Percentiles rank a stretch among this genome's conserved stretches.
Conservation (phyloP, 371 early-diverging fungal genomes). For the Mucor mucedo region DNA sequence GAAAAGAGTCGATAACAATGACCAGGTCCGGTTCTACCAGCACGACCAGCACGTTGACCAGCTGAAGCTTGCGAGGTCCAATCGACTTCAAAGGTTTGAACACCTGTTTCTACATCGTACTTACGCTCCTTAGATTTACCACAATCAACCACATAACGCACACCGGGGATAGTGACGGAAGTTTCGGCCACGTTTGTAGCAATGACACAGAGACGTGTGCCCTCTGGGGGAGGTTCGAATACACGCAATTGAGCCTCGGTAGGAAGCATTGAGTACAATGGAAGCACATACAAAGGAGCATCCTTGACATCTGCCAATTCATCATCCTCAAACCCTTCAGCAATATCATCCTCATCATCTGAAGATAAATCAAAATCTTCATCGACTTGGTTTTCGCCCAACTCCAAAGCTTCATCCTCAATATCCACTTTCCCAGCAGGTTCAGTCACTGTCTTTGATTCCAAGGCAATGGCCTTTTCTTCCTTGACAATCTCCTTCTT, state of each 20-base stretch:
- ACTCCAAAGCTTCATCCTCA: constrained; percentile 66
- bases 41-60: constrained; percentile 97
- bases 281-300: constrained; percentile 83
- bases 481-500: constrained; percentile 34
- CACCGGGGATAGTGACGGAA: constrained; percentile 96
- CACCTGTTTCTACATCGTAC: constrained; percentile 81
- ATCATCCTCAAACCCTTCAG: constrained; percentile 54
- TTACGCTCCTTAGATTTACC: constrained; percentile 94
- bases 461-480: constrained; percentile 43
- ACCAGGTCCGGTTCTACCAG: constrained; percentile 97
- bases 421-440: constrained; percentile 55
- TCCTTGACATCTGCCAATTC: constrained; percentile 41
- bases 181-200: constrained; percentile 99
- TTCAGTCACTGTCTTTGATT: constrained; percentile 31
- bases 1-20: constrained; percentile 98
- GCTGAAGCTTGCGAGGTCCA: constrained; percentile 97
- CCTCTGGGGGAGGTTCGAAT: constrained; percentile 87
- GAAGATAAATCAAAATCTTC: constrained; percentile 62
- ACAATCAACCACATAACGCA: constrained; percentile 97
- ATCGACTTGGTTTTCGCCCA: constrained; percentile 61
- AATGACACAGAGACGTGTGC: constrained; percentile 92
- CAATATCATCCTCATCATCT: constrained; percentile 44
- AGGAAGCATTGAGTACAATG: constrained; percentile 91
- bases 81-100: constrained; percentile 86
- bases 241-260: constrained; percentile 89